phyloP scores from a whole-genome alignment of 2,329 filamentous ascomycete genomes.

The Colletotrichum euphorbiae region DNA sequence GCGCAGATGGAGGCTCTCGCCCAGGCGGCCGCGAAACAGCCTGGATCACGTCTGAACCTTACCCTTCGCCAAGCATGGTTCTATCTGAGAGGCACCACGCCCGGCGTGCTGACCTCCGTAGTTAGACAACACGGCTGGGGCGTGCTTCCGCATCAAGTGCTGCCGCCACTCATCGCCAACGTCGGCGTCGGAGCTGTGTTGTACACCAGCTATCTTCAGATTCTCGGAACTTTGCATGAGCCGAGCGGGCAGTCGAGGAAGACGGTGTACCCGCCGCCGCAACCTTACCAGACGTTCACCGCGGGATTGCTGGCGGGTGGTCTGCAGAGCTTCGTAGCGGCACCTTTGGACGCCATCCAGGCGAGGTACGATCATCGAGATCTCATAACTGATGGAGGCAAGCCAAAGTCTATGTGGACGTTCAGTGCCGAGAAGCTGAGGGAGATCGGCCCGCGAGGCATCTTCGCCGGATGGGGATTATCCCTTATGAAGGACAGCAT shows the following conservation, averaged over 20 bases:
- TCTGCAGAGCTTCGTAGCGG: slow-evolving; percentile 77
- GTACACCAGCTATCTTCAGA: slow-evolving; percentile 81
- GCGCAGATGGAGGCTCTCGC: slow-evolving; percentile 54
- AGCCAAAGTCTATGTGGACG: slow-evolving; percentile 76
- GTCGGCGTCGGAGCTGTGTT: slow-evolving; percentile 79
- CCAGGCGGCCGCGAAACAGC: slow-evolving; percentile 51
- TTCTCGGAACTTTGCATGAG: slow-evolving; percentile 73
- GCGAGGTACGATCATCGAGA: slow-evolving; percentile 74
- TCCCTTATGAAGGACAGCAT: slow-evolving; percentile 77
- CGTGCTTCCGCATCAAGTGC: slow-evolving; percentile 80
- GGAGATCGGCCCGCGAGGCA: slow-evolving; percentile 78
- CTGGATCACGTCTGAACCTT: slow-evolving; percentile 47
- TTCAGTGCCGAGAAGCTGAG: slow-evolving; percentile 72
- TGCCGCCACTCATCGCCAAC: slow-evolving; percentile 81
- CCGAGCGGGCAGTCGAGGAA: slow-evolving; percentile 68
- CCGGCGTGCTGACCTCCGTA: slow-evolving; percentile 75
- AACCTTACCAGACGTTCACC: slow-evolving; percentile 71
- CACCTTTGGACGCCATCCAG: slow-evolving; percentile 81
- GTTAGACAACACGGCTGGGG: slow-evolving; percentile 78
- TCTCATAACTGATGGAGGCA: slow-evolving; percentile 55
- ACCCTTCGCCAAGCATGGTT: slow-evolving; percentile 57
- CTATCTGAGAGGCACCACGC: slow-evolving; percentile 73
- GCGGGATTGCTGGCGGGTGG: slow-evolving; percentile 77
- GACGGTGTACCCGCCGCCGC: slow-evolving; percentile 77
- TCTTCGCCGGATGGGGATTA: slow-evolving; percentile 80